Evolutionary conservation across 176 grass and related monocot species (phyloP).

Genomic region (Avena atlantica): DNA sequence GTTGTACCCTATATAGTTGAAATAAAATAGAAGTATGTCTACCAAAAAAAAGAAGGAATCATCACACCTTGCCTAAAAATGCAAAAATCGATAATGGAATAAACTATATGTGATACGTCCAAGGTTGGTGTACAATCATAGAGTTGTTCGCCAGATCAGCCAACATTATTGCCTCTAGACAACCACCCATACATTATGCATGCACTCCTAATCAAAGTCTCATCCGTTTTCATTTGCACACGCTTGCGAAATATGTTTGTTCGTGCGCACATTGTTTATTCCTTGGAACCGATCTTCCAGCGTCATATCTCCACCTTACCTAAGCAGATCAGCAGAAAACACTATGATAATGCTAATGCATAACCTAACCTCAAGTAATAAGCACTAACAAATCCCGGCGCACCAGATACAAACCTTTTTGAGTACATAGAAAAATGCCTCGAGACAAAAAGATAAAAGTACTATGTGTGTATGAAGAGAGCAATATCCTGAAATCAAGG

Average conservation of each 20-base stretch:
- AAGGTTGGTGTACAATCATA: conserved; percentile 45
- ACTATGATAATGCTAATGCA: conserved; percentile 33
- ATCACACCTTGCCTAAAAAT: too few species aligned
- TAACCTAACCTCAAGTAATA: conserved; percentile 1
- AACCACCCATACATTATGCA: conserved; percentile 15
- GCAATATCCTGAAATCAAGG: conserved; percentile 76
- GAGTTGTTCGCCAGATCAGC: conserved; percentile 22
- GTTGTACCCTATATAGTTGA: too few species aligned
- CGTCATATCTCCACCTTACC: neutral
- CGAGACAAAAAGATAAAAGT: conserved; percentile 54
- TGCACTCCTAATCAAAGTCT: neutral
- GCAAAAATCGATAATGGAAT: neutral
- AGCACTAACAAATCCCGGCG: conserved; percentile 27
- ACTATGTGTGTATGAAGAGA: conserved; percentile 42
- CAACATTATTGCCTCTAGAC: conserved; percentile 32
- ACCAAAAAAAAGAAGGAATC: too few species aligned
- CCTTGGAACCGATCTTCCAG: neutral
- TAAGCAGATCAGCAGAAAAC: conserved; percentile 41
- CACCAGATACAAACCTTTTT: conserved; percentile 24
- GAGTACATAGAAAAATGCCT: conserved; percentile 32
- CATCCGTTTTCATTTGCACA: neutral
- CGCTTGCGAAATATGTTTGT: neutral
- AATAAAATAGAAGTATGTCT: too few species aligned
- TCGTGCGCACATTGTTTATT: conserved; percentile 7
- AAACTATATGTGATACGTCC: neutral